A percentile compares a stretch with the other conserved stretches of the same genome.
Conservation (phyloP, 139 green algal species). For the Ostreobium quekettii region DNA sequence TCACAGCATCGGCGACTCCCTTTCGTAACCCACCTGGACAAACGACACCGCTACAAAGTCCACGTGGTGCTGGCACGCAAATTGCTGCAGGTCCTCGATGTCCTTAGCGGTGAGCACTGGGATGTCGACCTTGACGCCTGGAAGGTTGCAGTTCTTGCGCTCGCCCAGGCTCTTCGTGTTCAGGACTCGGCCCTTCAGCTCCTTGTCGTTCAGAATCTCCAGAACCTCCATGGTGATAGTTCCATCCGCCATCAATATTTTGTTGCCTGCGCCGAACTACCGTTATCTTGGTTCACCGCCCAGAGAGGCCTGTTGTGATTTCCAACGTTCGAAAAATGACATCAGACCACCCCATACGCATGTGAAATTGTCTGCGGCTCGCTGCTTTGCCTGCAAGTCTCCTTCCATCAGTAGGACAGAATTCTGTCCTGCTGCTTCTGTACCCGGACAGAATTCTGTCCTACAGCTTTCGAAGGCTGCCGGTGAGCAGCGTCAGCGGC, state of each 20-base stretch:
- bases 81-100: conserved; percentile 54
- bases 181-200: conserved; percentile 32
- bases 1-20: conserved; percentile 1
- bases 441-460: no score
- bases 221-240: conserved; percentile 38
- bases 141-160: conserved; percentile 64
- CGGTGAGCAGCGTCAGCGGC: no score
- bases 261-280: conserved; percentile 31
- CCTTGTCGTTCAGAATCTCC: conserved; percentile 29
- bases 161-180: conserved; percentile 40
- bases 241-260: conserved; percentile 53
- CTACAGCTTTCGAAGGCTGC: no score
- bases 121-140: conserved; percentile 54
- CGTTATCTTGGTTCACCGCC: not conserved
- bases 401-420: no score
- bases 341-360: no score
- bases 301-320: no score
- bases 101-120: conserved; percentile 58
- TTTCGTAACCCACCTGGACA: conserved; percentile 26
- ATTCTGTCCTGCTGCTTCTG: no score
- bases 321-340: no score
- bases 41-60: conserved; percentile 53
- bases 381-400: no score
- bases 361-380: not conserved
- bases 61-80: conserved; percentile 46